These are phyloP conservation scores for Populus deltoides DNA, from an alignment of 345 rosid genomes.

Conservation along the genomic window DNA sequence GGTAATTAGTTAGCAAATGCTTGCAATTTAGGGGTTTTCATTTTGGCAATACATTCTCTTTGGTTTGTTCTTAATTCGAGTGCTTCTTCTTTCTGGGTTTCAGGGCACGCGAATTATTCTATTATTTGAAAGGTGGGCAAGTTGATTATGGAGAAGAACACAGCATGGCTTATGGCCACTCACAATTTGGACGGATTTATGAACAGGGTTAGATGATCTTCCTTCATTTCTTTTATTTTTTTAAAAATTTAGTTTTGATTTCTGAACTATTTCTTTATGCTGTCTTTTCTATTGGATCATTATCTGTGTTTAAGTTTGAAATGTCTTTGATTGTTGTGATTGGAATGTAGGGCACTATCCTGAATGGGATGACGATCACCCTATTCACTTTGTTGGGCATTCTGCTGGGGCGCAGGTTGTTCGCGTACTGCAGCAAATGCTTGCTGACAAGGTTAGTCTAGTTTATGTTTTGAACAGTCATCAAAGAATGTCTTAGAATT, in stretches of 20 bases:
- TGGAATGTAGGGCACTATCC: constrained; percentile 65
- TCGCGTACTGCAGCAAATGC: constrained; percentile 99
- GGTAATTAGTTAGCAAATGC: constrained; percentile 39
- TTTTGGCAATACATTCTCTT: background rate
- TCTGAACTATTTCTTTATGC: background rate
- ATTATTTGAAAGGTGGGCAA: constrained; percentile 86
- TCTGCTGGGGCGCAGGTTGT: constrained; percentile 99
- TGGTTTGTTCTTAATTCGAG: background rate
- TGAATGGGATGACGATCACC: constrained; percentile 96
- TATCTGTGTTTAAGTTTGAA: background rate
- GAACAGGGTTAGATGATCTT: constrained; percentile 52
- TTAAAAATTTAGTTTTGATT: background rate
- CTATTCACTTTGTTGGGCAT: constrained; percentile 95
- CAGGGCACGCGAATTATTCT: constrained; percentile 96
- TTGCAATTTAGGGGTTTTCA: background rate
- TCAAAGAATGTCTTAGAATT: background rate
- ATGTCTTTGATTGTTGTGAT: constrained; percentile 9
- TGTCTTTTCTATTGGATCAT: background rate
- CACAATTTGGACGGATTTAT: constrained; percentile 78
- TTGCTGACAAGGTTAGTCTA: constrained; percentile 71
- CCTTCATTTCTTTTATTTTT: background rate
- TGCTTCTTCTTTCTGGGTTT: constrained; percentile 16
- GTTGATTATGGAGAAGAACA: constrained; percentile 97
- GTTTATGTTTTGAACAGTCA: background rate
- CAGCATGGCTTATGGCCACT: constrained; percentile 85